Evolutionary conservation across 148 eudicot genomes (phyloP).

Genomic region (Rheum nobile): DNA sequence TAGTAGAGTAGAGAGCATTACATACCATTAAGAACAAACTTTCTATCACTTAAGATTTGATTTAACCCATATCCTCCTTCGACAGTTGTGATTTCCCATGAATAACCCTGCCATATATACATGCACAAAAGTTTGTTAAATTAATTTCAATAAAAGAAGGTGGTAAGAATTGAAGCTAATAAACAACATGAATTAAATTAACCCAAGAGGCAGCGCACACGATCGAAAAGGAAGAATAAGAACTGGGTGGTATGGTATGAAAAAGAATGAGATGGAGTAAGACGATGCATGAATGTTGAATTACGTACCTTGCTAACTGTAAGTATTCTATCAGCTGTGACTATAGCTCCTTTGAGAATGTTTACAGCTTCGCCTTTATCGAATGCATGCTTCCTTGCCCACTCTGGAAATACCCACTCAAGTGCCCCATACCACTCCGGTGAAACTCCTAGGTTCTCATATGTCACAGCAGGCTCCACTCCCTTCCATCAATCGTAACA

Average conservation of each 20-base stretch:
- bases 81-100: constrained; percentile 90
- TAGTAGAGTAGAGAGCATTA: background rate
- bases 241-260: too few species aligned
- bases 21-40: constrained; percentile 70
- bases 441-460: constrained; percentile 71
- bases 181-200: too few species aligned
- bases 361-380: constrained; percentile 97
- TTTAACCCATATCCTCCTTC: constrained; percentile 95
- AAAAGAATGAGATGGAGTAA: too few species aligned
- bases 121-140: constrained; percentile 1
- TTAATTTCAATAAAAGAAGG: background rate
- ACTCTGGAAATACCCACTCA: constrained; percentile 92
- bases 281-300: too few species aligned
- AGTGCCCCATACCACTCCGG: constrained; percentile 85
- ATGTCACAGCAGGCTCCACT: constrained; percentile 86
- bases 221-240: too few species aligned
- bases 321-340: constrained; percentile 78
- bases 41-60: constrained; percentile 61
- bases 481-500: too few species aligned
- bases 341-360: constrained; percentile 85
- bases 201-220: too few species aligned
- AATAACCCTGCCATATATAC: constrained; percentile 95
- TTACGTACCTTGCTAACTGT: constrained; percentile 81
- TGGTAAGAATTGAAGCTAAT: too few species aligned
- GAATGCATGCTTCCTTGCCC: constrained; percentile 95